These are phyloP conservation scores for Cubamyces lactineus DNA, from an alignment of 768 basidiomycete genomes.

Conservation along the genomic window DNA sequence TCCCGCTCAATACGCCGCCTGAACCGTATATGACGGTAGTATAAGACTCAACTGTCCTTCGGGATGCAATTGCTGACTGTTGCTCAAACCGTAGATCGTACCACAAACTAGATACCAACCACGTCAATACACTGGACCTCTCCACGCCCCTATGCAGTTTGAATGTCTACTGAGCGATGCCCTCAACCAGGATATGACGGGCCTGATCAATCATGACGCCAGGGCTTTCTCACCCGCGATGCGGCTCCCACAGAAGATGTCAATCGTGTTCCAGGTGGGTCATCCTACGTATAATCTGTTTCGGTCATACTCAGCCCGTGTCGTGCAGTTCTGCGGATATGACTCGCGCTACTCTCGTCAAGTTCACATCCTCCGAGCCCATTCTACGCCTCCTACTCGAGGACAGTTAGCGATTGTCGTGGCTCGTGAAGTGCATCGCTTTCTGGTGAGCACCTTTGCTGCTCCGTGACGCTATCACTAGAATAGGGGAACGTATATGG, in stretches of 20 bases:
- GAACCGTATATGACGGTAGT: too few species aligned
- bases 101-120: too few species aligned
- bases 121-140: too few species aligned
- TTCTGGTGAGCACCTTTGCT: not conserved
- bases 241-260: not conserved
- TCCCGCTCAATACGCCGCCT: not conserved
- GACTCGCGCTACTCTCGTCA: not conserved
- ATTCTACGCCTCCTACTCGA: not conserved
- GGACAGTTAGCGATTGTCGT: not conserved
- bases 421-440: not conserved
- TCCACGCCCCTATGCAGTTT: too few species aligned
- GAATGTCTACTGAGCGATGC: not conserved
- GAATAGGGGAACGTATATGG: too few species aligned
- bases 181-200: not conserved
- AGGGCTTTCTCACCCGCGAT: not conserved
- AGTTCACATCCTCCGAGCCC: not conserved
- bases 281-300: not conserved
- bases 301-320: not conserved
- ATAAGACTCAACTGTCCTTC: too few species aligned
- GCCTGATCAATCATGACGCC: not conserved
- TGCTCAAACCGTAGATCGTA: too few species aligned
- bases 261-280: not conserved
- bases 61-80: too few species aligned
- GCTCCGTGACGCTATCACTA: too few species aligned
- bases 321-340: not conserved